Base-by-base conservation (phyloP, 1,139 yeast species). In the Taiozyma sp. region DNA sequence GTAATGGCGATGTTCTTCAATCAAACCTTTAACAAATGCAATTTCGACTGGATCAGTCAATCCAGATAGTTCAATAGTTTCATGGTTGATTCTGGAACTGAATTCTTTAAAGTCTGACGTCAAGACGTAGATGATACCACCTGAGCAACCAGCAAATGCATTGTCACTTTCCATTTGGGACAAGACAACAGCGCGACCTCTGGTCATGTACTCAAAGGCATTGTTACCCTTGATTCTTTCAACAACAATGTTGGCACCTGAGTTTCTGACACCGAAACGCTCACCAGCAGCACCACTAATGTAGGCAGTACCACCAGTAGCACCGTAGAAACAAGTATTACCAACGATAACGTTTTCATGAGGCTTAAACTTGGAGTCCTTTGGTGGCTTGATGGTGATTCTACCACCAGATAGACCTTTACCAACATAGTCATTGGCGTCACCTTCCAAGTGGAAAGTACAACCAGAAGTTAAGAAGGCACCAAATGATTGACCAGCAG, bases 201-300 rank as follows among this genome's bases (percentile, higher is more conserved):
- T 98, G 64, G 98, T 91, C 99, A 93, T 93, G 75, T 93, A 93
- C 72, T 93, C 99, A 76, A 97, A 93, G 51, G 99, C 98, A 70
- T 93, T 97, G 69, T 92, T 97, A 76, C 99, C 99, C 58, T 90
- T 87, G 52, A 71, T 65, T 67, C 97, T 97, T 74, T 93, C 99
- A 59, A 90, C 91, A 58, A 93, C 98, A 59, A 96, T 95, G 54
- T 86, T 87, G 43, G 98, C 98, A 71, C 99, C 99, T 43, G 98
- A 93, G 79, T 93, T 93, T 77, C 99, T 87, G 53, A 93, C 99
- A 22, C 96, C 96, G 71, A 93, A 93, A 72, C 99, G 86, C 76
- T 93, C 99, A 56, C 99, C 98, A 42, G 97, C 98, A 70, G 92
- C 84, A 79, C 99, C 99, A 62, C 97, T 81, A 71, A 93, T 84